These are phyloP conservation scores for Cercospora canescens DNA, from an alignment of 2,329 filamentous ascomycete genomes.

Conservation along the genomic window DNA sequence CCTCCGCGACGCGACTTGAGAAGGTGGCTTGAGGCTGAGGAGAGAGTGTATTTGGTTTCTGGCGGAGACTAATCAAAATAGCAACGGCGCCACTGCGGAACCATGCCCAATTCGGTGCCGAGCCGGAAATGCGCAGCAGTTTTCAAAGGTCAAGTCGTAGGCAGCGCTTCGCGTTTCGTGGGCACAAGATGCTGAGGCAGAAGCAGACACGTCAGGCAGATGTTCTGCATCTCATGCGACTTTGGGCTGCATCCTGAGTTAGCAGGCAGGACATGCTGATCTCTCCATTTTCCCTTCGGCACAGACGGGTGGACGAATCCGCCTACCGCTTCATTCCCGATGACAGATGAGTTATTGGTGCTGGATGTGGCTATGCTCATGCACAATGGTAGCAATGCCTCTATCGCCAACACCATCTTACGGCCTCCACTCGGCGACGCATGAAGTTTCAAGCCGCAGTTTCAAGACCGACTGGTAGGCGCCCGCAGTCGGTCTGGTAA, in stretches of 20 bases:
- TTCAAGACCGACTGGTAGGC: no score
- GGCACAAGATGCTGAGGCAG: neutral
- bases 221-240: no score
- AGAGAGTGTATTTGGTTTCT: neutral
- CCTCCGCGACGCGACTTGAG: neutral
- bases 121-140: neutral
- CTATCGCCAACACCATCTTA: neutral
- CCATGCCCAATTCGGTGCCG: neutral
- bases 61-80: neutral
- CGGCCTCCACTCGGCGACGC: neutral
- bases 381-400: neutral
- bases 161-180: neutral
- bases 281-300: neutral
- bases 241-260: neutral
- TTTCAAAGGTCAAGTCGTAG: neutral
- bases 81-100: neutral
- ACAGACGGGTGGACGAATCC: neutral
- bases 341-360: neutral
- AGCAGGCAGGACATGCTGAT: neutral
- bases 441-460: no score
- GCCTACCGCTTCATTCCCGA: neutral
- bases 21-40: conserved; percentile 4
- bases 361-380: neutral
- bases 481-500: no score
- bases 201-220: no score